Evolutionary conservation across 2,329 filamentous ascomycete genomes (phyloP), one percentile per base, ranked within the genome.

Genomic region (Venturia pyrina): DNA sequence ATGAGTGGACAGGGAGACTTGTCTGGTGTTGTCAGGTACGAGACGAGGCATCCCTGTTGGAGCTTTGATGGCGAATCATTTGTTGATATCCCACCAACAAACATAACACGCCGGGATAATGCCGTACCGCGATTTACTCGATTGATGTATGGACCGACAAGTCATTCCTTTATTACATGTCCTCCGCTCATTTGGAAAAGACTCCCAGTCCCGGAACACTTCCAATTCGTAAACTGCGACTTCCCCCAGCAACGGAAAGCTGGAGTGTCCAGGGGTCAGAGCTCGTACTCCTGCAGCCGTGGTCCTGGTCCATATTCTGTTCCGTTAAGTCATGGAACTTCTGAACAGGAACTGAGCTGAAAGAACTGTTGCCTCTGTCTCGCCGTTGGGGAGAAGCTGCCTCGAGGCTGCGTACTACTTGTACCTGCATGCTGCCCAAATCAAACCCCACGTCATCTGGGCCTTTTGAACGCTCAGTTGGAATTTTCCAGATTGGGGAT

Each of bases 241-340:
- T 59, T 59, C 53, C 53, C 32, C 37, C 53, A 59, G 53, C 53
- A 59, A n/a, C 53, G 32, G 32, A 59, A 48, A 59, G 53, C 53
- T 37, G 53, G 7, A 59, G 53, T 37, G 53, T 59, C 50, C 24
- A 57, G 32, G 53, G 53, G 13, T 37, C 53, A 59, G 28, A 37
- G 32, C 32, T 37, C 53, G 53, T 59, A 59, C 53, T 59, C 32
- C 53, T 59, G 3, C 53, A 37, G 53, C 53, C 5, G 53, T 59
- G 53, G 28, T 28, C 53, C 53, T 37, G 53, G 53, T 59, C 53
- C n/a, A 59, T 59, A 59, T n/a, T 11, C 15, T 37, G 15, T 24
- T 28, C 53, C 28, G 17, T 10, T 59, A 59, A n/a, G 32, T 6
- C 53, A 59, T 59, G 53, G 53, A 37, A 59, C 32, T 59, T 11